phyloP scores from a whole-genome alignment of 2,329 filamentous ascomycete species.

The Chrysoporthe cubensis region DNA sequence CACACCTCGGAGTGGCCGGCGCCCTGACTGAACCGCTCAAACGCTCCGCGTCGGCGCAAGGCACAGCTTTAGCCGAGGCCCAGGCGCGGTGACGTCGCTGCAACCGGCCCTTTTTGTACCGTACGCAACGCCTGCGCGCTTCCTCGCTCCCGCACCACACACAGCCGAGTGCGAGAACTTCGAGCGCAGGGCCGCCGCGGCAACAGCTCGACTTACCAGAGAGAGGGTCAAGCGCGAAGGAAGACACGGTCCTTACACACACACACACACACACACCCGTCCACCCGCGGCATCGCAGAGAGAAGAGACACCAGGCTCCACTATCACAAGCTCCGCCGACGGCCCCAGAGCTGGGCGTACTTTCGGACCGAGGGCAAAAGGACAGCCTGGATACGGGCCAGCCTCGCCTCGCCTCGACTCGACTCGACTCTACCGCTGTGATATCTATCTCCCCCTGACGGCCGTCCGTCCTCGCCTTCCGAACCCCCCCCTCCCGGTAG shows the following conservation, averaged over 20 bases:
- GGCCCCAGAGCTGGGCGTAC: neutral
- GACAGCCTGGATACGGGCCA: neutral
- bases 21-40: neutral
- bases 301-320: neutral
- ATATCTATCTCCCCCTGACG: neutral
- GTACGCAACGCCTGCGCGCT: conserved; percentile 3
- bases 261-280: no score
- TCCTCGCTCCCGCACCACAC: neutral
- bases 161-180: neutral
- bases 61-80: conserved; percentile 22
- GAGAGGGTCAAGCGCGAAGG: no score
- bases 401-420: no score
- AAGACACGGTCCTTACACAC: no score
- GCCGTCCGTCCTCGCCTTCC: no score
- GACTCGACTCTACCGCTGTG: no score
- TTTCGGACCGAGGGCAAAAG: neutral
- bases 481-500: neutral
- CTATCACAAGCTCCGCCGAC: neutral
- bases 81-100: conserved; percentile 20
- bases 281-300: no score
- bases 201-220: no score
- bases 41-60: neutral
- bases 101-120: conserved; percentile 8
- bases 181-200: no score
- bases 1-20: neutral